Conservation (phyloP, 352 stramenopile genomes). For the Globisporangium rhizosaccharum region DNA sequence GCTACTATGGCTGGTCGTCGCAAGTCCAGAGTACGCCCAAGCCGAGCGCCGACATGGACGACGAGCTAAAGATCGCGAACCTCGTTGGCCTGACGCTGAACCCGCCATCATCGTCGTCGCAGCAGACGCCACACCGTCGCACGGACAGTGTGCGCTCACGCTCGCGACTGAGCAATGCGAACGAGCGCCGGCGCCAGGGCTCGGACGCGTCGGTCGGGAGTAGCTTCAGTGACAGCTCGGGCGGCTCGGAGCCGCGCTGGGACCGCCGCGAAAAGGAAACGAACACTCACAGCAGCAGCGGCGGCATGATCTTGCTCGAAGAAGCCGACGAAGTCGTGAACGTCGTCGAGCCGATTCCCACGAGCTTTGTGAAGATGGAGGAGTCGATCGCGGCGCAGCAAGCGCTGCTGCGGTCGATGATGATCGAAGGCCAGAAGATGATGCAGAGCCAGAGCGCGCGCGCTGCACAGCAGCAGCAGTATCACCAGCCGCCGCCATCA, state of each 20-base stretch:
- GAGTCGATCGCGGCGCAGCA: conserved; percentile 75
- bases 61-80: conserved; percentile 23
- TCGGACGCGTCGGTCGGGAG: conserved; percentile 34
- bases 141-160: conserved; percentile 3
- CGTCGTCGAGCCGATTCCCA: conserved; percentile 52
- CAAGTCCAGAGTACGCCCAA: conserved; percentile 38
- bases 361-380: conserved; percentile 70
- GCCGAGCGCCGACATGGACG: conserved; percentile 16
- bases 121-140: neutral
- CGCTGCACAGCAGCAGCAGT: conserved; percentile 2
- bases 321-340: conserved; percentile 33
- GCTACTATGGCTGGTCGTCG: conserved; percentile 50
- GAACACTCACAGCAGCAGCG: conserved; percentile 8
- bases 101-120: neutral
- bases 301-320: conserved; percentile 30
- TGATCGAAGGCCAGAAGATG: conserved; percentile 73
- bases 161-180: conserved; percentile 5
- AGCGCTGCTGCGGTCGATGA: conserved; percentile 62
- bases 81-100: conserved; percentile 14
- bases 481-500: neutral
- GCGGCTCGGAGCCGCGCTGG: conserved; percentile 12
- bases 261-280: conserved; percentile 4
- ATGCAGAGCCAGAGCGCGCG: conserved; percentile 24
- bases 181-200: conserved; percentile 35
- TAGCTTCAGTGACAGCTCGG: conserved; percentile 28